Conservation (phyloP, 305 asterid genomes). For the Fraxinus sp. region DNA sequence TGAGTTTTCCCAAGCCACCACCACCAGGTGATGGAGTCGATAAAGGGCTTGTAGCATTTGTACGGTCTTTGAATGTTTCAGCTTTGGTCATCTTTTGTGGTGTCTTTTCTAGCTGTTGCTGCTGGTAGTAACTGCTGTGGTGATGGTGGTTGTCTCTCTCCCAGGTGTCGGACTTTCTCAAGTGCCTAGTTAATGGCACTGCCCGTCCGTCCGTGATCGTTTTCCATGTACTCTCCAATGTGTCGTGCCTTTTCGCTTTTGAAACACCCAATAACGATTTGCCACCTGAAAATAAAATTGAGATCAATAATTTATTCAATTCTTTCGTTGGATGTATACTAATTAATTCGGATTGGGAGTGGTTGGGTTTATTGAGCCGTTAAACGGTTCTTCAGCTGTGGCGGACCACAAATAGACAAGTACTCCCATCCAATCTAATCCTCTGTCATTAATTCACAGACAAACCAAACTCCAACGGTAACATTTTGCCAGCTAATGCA, state of each 20-base stretch:
- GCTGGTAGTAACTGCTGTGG: conserved; percentile 26
- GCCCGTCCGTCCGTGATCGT: conserved; percentile 80
- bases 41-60: conserved; percentile 29
- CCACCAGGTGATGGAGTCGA: conserved; percentile 14
- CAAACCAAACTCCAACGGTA: conserved; percentile 43
- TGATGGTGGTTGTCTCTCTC: conserved; percentile 36
- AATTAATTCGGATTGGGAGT: background rate
- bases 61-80: conserved; percentile 53
- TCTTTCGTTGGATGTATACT: background rate
- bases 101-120: conserved; percentile 20
- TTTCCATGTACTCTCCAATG: conserved; percentile 82
- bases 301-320: background rate
- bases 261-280: conserved; percentile 61
- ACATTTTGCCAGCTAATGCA: conserved; percentile 31
- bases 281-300: conserved; percentile 42
- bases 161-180: conserved; percentile 76
- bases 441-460: conserved; percentile 12
- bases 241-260: conserved; percentile 60
- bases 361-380: background rate
- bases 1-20: conserved; percentile 49
- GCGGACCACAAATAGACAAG: conserved; percentile 4
- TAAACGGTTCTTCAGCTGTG: background rate
- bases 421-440: conserved; percentile 5
- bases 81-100: conserved; percentile 52
- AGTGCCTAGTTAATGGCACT: conserved; percentile 71